These are phyloP conservation scores for Parathielavia hyrcaniae DNA, from an alignment of 495 filamentous ascomycete species.

Conservation along the genomic window DNA sequence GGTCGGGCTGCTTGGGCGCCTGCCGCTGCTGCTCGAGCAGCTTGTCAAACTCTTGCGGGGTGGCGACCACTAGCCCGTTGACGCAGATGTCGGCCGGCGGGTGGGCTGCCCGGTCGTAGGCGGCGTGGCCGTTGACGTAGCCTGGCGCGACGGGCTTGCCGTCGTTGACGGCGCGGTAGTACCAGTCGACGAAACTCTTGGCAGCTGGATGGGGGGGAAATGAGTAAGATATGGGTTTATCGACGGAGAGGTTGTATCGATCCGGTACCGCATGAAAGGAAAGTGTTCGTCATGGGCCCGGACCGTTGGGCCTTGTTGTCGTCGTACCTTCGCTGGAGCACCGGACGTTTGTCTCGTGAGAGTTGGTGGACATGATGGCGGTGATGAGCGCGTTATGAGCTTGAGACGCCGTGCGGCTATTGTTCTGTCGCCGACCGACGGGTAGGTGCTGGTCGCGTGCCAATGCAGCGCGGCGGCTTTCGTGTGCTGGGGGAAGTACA, in stretches of 20 bases:
- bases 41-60: conserved; percentile 36
- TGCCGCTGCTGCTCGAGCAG: conserved; percentile 35
- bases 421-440: not conserved
- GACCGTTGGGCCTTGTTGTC: conserved; percentile 5
- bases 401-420: not conserved
- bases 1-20: conserved; percentile 4
- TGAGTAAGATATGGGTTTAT: conserved; percentile 8
- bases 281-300: conserved; percentile 3
- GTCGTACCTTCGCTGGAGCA: conserved; percentile 31
- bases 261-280: conserved; percentile 1
- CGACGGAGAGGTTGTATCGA: not conserved
- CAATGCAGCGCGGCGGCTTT: not conserved
- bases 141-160: conserved; percentile 28
- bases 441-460: not conserved
- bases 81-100: conserved; percentile 41
- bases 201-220: conserved; percentile 29
- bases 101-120: conserved; percentile 30
- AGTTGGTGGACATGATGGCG: conserved; percentile 10
- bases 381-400: not conserved
- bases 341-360: conserved; percentile 23
- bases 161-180: conserved; percentile 37
- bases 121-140: conserved; percentile 37
- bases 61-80: conserved; percentile 37
- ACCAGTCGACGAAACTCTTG: conserved; percentile 38
- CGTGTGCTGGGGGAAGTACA: not conserved